These are phyloP conservation scores for Phytophthora hybrid DNA, from an alignment of 352 stramenopile genomes.

Conservation along the genomic window DNA sequence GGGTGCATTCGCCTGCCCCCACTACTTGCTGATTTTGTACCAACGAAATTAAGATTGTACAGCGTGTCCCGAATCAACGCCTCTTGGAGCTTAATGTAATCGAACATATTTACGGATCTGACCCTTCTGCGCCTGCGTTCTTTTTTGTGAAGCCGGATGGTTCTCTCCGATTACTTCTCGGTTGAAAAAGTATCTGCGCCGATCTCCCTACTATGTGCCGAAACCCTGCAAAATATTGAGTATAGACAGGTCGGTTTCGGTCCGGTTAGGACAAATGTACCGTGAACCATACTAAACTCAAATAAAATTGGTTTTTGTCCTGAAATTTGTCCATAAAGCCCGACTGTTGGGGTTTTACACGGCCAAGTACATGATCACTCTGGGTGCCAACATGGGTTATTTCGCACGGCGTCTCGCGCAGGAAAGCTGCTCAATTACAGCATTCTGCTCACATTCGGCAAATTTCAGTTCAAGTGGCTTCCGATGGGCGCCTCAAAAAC, in stretches of 20 bases:
- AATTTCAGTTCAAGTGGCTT: slow-evolving; percentile 7
- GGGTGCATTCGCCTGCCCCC: too few relatives aligned
- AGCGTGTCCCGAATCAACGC: neutral
- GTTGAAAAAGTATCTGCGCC: neutral
- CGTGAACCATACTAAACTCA: too few relatives aligned
- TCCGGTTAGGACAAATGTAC: too few relatives aligned
- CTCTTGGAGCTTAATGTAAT: neutral
- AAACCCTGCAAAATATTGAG: neutral
- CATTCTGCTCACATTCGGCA: slow-evolving; percentile 9
- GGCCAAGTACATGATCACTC: neutral
- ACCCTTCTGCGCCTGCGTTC: neutral
- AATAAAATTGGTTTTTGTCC: too few relatives aligned
- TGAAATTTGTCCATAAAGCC: neutral
- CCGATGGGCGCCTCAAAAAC: slow-evolving; percentile 11
- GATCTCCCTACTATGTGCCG: neutral
- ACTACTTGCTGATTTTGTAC: too few relatives aligned
- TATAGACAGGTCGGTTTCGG: too few relatives aligned
- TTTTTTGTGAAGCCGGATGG: neutral
- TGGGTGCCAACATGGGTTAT: neutral
- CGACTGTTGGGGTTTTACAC: neutral
- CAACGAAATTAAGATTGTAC: too few relatives aligned
- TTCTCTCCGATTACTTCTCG: neutral
- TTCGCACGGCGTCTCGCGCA: too few relatives aligned
- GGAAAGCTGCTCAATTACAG: neutral
- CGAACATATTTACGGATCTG: neutral